A percentile compares a stretch with the other conserved stretches of the same genome.
Evolutionary conservation across 768 basidiomycete species (phyloP).

Genomic region (Tricholoma flavovirens): DNA sequence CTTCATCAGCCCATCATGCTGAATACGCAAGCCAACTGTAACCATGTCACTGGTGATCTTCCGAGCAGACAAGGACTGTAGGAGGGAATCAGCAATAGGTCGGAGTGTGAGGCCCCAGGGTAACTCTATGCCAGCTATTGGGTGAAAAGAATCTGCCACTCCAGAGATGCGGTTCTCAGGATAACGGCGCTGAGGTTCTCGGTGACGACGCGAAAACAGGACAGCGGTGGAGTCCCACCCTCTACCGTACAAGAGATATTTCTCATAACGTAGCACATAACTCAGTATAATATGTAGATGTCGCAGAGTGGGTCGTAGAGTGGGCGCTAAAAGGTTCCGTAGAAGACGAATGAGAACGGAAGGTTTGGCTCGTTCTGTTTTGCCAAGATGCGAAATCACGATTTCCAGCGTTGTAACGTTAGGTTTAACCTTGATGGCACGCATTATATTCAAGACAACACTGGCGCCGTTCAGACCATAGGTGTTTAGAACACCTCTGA

Average conservation of each 20-base stretch:
- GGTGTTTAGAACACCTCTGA: conserved; percentile 42
- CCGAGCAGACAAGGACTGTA: conserved; percentile 42
- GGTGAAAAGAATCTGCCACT: conserved; percentile 36
- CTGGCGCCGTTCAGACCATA: conserved; percentile 46
- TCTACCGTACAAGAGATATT: conserved; percentile 33
- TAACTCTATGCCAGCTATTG: conserved; percentile 40
- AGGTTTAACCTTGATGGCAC: conserved; percentile 39
- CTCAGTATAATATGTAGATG: conserved; percentile 55
- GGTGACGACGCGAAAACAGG: conserved; percentile 29
- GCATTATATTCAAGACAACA: conserved; percentile 52
- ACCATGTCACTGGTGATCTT: conserved; percentile 50
- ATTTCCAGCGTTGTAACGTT: conserved; percentile 51
- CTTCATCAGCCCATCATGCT: conserved; percentile 51
- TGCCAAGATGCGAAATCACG: conserved; percentile 47
- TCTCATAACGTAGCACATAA: conserved; percentile 48
- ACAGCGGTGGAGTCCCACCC: conserved; percentile 44
- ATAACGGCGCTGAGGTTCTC: conserved; percentile 6
- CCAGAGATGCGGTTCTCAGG: conserved; percentile 18
- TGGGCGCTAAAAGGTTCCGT: conserved; percentile 36
- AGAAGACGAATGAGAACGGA: conserved; percentile 42
- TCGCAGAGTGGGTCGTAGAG: conserved; percentile 42
- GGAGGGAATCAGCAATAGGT: conserved; percentile 32
- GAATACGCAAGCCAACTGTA: conserved; percentile 57
- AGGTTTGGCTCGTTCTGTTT: conserved; percentile 37
- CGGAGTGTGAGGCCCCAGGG: conserved; percentile 25